Percentiles rank a stretch among this genome's conserved stretches.
Conservation (phyloP, 2,329 filamentous ascomycete genomes). For the Zasmidium cellare region DNA sequence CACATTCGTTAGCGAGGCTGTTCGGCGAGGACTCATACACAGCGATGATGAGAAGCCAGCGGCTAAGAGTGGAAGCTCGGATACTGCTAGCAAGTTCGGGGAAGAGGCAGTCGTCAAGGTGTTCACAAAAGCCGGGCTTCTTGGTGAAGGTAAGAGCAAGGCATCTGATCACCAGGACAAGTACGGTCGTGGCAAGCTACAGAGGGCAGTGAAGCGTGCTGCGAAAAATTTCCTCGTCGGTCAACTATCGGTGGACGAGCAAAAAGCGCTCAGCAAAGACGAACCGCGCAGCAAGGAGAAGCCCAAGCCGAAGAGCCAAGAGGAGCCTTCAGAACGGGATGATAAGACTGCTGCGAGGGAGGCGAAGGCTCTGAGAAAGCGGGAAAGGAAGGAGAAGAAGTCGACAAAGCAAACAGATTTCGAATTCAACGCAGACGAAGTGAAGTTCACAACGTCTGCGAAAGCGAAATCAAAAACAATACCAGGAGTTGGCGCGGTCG, state of each 20-base stretch:
- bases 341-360: constrained; percentile 11
- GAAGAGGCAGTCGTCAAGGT: constrained; percentile 6
- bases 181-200: constrained; percentile 15
- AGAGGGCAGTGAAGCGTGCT: constrained; percentile 19
- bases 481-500: not conserved
- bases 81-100: constrained; percentile 5
- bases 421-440: constrained; percentile 2
- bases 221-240: constrained; percentile 16
- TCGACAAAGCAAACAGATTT: constrained; percentile 3
- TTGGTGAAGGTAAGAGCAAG: not conserved
- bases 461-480: constrained; percentile 21
- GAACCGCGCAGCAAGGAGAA: not conserved
- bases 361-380: constrained; percentile 18
- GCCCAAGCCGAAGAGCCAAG: not conserved
- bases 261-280: constrained; percentile 7
- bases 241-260: constrained; percentile 13
- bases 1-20: constrained; percentile 11
- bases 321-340: constrained; percentile 9
- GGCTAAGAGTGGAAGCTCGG: constrained; percentile 11
- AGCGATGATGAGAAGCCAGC: constrained; percentile 8
- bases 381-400: not conserved
- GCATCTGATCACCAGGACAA: constrained; percentile 13
- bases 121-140: constrained; percentile 10
- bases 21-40: constrained; percentile 4
- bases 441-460: constrained; percentile 39